These are phyloP conservation scores for Polyporus tsugae DNA, from an alignment of 1,284 basidiomycete genomes.

Conservation along the genomic window DNA sequence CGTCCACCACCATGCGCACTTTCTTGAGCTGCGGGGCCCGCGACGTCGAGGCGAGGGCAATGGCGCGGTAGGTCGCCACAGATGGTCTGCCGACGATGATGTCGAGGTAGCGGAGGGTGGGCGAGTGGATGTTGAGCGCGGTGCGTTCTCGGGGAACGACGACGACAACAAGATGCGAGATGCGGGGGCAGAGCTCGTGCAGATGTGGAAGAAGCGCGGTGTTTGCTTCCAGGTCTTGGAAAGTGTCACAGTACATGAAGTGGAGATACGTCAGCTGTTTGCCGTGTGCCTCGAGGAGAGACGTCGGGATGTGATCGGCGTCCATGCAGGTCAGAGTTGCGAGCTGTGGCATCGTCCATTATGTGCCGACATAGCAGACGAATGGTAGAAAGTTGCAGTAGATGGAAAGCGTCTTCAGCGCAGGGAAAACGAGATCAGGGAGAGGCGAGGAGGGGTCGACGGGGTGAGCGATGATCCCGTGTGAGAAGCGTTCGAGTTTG, in stretches of 20 bases:
- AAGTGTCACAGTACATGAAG: not conserved
- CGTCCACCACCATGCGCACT: not conserved
- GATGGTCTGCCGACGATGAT: not conserved
- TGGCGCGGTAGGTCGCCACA: not conserved
- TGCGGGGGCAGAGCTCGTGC: not conserved
- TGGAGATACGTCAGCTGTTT: not conserved
- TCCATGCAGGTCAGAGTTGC: not conserved
- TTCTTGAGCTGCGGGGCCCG: not conserved
- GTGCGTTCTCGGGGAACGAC: not conserved
- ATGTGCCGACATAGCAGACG: not conserved
- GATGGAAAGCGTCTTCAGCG: not conserved
- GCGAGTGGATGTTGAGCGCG: slow-evolving; percentile 2
- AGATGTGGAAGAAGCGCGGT: not conserved
- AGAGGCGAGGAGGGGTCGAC: not conserved
- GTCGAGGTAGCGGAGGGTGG: slow-evolving; percentile 5
- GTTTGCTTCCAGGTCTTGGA: not conserved
- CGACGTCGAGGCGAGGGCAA: not conserved
- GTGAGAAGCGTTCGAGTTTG: not conserved
- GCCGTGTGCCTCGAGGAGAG: not conserved
- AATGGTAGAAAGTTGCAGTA: not conserved
- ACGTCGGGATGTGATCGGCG: not conserved
- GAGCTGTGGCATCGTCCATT: not conserved
- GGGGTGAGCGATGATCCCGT: no score
- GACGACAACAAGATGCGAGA: not conserved
- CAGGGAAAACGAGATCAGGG: not conserved